Base-by-base conservation (phyloP, 1,284 basidiomycete species). In the Xerocomus nothofagi region DNA sequence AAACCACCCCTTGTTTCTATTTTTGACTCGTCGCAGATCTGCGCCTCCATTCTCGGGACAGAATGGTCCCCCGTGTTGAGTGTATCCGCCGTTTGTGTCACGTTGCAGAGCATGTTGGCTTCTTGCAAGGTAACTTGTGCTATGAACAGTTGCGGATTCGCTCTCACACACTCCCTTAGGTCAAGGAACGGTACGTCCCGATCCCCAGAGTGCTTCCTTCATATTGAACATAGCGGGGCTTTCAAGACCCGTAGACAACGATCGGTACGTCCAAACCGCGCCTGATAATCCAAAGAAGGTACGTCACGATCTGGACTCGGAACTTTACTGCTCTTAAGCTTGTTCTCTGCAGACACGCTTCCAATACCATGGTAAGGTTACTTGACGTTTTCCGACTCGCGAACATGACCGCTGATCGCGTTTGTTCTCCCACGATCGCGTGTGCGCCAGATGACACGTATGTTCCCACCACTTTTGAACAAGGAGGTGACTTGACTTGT, bases 281-380 rank as follows among this genome's bases (percentile, higher is more conserved):
- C 90, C 89, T 6, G 82, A 88, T 39, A 89, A 90, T 67, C 89
- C 90, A n/a, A 91, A 91, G 81, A 88, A 90, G 80, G 88, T 86
- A 47, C 20, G 76, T 58, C 8, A 36, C 29, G 37, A 10, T 48
- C 37, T 14, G 34, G 37, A n/a, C 44, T 11, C 18, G 30, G 30
- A 40, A 33, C 18, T 11, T 29, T 48, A 33, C 42, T 49, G 24
- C 36, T 29, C 33, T 50, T 62, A 30, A 64, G 56, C 31, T 60
- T 45, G 41, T 34, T 30, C 31, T 48, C 12, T 49, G 42, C 53
- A 81, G 87, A 88, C 88, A 31, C 78, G 77, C 40, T 90, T 88
- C 71, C 79, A 85, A 61, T 91, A 90, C 65, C 82, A 91, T 57
- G 88, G 87, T 86, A 65, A 52, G 73, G 36, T 33, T 6, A 26